phyloP scores from a whole-genome alignment of 2,329 filamentous ascomycete species.

The Cercospora sojina region DNA sequence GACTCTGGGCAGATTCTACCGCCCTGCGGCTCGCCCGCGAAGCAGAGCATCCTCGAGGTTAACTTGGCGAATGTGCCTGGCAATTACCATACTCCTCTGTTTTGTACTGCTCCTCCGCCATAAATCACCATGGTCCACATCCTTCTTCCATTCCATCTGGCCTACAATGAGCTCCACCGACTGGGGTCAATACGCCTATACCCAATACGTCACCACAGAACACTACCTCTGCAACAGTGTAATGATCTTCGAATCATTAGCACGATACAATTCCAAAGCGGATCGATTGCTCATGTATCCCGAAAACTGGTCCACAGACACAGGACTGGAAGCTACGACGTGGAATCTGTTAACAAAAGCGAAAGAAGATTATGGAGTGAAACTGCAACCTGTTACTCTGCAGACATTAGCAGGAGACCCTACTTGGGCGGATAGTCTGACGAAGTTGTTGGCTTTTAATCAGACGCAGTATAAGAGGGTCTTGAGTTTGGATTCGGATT shows the following conservation, averaged over 20 bases:
- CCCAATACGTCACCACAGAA: slow-evolving; percentile 45
- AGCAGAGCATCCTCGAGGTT: background rate
- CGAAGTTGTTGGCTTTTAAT: slow-evolving; percentile 67
- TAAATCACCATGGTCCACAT: background rate
- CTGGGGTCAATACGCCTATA: slow-evolving; percentile 42
- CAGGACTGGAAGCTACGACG: background rate
- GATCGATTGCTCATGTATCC: slow-evolving; percentile 48
- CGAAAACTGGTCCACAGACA: slow-evolving; percentile 33
- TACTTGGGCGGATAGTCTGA: slow-evolving; percentile 64
- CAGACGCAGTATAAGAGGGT: slow-evolving; percentile 61
- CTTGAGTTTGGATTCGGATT: slow-evolving; percentile 61
- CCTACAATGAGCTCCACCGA: background rate
- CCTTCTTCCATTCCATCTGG: background rate
- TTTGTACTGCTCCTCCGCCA: background rate
- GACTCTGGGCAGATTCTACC: background rate
- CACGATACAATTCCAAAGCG: slow-evolving; percentile 43
- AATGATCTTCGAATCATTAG: slow-evolving; percentile 46
- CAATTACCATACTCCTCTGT: background rate
- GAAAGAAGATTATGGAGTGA: slow-evolving; percentile 49
- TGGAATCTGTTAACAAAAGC: slow-evolving; percentile 50
- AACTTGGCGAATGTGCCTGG: background rate
- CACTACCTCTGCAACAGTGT: slow-evolving; percentile 46
- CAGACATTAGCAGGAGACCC: slow-evolving; percentile 37
- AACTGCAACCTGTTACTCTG: slow-evolving; percentile 47
- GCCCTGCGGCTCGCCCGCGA: background rate